Evolutionary conservation across 352 stramenopile species (phyloP).

Genomic region (Globisporangium parvum): DNA sequence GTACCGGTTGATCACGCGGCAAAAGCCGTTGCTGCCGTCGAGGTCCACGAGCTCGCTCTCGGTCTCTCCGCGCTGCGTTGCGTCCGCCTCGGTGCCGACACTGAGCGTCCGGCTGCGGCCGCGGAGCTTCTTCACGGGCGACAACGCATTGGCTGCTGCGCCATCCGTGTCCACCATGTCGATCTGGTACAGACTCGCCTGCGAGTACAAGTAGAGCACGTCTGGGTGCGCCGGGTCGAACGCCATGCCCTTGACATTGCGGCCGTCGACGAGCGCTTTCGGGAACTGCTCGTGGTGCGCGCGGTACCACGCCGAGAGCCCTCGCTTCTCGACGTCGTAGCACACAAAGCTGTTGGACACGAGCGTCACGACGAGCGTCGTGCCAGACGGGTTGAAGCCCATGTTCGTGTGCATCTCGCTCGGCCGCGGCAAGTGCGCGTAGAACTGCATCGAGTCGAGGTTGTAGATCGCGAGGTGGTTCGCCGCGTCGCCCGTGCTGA

Average conservation of each 20-base stretch:
- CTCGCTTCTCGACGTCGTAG: conserved; percentile 82
- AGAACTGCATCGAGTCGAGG: conserved; percentile 83
- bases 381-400: conserved; percentile 68
- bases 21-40: conserved; percentile 45
- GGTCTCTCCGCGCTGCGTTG: conserved; percentile 30
- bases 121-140: conserved; percentile 32
- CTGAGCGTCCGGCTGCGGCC: conserved; percentile 42
- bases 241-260: conserved; percentile 74
- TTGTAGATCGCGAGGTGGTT: conserved; percentile 82
- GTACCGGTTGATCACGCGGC: conserved; percentile 77
- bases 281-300: conserved; percentile 61
- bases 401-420: conserved; percentile 76
- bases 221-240: conserved; percentile 75
- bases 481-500: conserved; percentile 51
- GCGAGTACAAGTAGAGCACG: conserved; percentile 75
- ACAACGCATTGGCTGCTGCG: conserved; percentile 13
- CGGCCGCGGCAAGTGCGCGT: conserved; percentile 55
- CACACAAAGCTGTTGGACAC: conserved; percentile 82
- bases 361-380: conserved; percentile 73
- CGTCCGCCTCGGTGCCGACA: conserved; percentile 51
- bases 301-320: conserved; percentile 67
- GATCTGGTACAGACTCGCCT: conserved; percentile 78
- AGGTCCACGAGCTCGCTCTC: conserved; percentile 60
- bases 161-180: conserved; percentile 70
- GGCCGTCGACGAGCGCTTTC: conserved; percentile 65